Percentiles rank a stretch among this genome's conserved stretches.
These are phyloP conservation scores for Penium margaritaceum DNA, from an alignment of 139 green algal genomes.

Conservation along the genomic window DNA sequence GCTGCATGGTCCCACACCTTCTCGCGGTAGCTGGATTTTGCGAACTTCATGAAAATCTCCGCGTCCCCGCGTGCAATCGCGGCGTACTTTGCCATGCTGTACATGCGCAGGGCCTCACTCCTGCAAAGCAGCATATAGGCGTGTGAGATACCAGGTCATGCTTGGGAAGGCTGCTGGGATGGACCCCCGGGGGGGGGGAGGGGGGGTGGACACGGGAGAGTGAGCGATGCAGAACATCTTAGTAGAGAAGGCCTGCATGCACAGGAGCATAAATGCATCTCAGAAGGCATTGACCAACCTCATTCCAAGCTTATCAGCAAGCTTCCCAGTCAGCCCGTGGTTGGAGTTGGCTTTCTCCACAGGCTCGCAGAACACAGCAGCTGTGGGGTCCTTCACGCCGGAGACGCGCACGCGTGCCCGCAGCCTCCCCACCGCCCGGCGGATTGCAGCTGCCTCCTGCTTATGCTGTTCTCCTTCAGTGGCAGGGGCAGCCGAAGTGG, in stretches of 20 bases:
- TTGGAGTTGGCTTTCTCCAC: slow-evolving; percentile 48
- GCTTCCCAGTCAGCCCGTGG: slow-evolving; percentile 29
- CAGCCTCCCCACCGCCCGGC: too few relatives aligned
- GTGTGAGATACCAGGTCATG: too few relatives aligned
- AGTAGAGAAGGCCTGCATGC: too few relatives aligned
- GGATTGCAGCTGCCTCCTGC: too few relatives aligned
- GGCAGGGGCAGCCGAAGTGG: too few relatives aligned
- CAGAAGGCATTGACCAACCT: too few relatives aligned
- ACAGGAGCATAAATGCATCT: too few relatives aligned
- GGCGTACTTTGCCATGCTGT: slow-evolving; percentile 55
- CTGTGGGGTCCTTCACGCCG: slow-evolving; percentile 14
- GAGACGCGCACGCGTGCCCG: too few relatives aligned
- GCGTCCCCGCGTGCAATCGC: slow-evolving; percentile 48
- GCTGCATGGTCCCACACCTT: slow-evolving; percentile 57
- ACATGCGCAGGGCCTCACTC: slow-evolving; percentile 35
- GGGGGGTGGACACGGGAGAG: background rate
- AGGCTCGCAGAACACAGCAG: slow-evolving; percentile 48
- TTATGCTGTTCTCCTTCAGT: too few relatives aligned
- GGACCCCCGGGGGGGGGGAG: background rate
- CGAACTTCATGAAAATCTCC: slow-evolving; percentile 57
- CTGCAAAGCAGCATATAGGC: too few relatives aligned
- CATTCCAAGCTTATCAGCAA: slow-evolving; percentile 45
- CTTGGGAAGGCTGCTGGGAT: too few relatives aligned
- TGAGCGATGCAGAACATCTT: too few relatives aligned
- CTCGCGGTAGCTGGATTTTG: slow-evolving; percentile 47